Percentiles rank a stretch among this genome's conserved stretches.
These are phyloP conservation scores for Debaryomyces psychrophilus DNA, from an alignment of 1,139 yeast species.

Conservation along the genomic window DNA sequence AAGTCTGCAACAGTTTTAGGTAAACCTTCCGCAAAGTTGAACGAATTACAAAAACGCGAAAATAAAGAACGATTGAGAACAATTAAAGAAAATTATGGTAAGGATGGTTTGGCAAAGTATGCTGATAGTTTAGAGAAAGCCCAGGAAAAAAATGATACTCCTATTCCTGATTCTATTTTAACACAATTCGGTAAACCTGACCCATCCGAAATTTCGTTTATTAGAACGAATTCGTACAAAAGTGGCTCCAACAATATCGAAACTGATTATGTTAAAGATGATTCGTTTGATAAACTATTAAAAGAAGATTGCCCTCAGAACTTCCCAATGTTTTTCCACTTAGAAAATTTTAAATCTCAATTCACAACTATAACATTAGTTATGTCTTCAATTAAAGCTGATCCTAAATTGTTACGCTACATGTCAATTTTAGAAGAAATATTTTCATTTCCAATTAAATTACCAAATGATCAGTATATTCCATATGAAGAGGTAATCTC, in stretches of 20 bases:
- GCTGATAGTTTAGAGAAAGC: slow-evolving; percentile 60
- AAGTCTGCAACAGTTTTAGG: slow-evolving; percentile 76
- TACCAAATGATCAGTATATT: slow-evolving; percentile 61
- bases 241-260: slow-evolving; percentile 41
- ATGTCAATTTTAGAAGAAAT: slow-evolving; percentile 65
- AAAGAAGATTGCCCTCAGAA: slow-evolving; percentile 45
- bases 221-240: slow-evolving; percentile 64
- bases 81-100: slow-evolving; percentile 58
- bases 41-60: slow-evolving; percentile 53
- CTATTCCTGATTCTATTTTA: slow-evolving; percentile 73
- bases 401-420: slow-evolving; percentile 62
- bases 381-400: slow-evolving; percentile 65
- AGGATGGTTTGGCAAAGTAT: slow-evolving; percentile 59
- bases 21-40: slow-evolving; percentile 69
- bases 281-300: slow-evolving; percentile 33
- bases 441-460: slow-evolving; percentile 70
- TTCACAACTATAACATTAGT: slow-evolving; percentile 74
- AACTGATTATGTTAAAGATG: slow-evolving; percentile 22
- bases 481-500: slow-evolving; percentile 78
- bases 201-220: slow-evolving; percentile 73
- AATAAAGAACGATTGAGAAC: slow-evolving; percentile 52
- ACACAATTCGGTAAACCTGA: slow-evolving; percentile 69
- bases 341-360: slow-evolving; percentile 79
- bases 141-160: slow-evolving; percentile 64
- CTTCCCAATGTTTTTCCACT: slow-evolving; percentile 73